phyloP scores from a whole-genome alignment of 2,329 filamentous ascomycete species.

The Aspergillus fijiensis region DNA sequence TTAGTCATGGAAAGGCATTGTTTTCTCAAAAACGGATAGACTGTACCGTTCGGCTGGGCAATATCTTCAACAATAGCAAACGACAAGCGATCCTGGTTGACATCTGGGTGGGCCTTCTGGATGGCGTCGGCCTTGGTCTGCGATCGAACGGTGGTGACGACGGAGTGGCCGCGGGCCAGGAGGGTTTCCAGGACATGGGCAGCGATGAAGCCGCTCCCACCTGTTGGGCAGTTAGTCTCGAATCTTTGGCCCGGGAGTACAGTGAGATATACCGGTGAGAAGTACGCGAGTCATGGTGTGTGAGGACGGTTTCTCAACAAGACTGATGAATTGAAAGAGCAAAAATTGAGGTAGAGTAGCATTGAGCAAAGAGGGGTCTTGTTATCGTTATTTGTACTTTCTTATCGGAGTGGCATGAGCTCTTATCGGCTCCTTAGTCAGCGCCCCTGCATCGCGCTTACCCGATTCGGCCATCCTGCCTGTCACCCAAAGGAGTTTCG shows the following conservation, averaged over 20 bases:
- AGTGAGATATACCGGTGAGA: neutral
- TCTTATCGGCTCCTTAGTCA: too few species aligned
- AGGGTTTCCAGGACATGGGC: slow-evolving; percentile 51
- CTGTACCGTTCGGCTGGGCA: slow-evolving; percentile 39
- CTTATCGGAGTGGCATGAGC: too few species aligned
- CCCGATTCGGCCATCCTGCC: too few species aligned
- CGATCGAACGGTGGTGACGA: slow-evolving; percentile 60
- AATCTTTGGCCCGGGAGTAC: too few species aligned
- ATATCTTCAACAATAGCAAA: slow-evolving; percentile 70
- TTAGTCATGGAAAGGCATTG: too few species aligned
- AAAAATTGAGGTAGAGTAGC: neutral
- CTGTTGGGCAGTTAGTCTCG: slow-evolving; percentile 16
- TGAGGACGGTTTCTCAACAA: too few species aligned
- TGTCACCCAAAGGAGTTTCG: too few species aligned
- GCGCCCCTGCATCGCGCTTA: too few species aligned
- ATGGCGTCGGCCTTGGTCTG: slow-evolving; percentile 59
- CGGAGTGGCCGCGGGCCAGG: slow-evolving; percentile 54
- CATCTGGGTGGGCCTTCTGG: slow-evolving; percentile 48
- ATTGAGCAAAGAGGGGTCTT: neutral
- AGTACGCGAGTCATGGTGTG: neutral
- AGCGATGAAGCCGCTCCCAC: slow-evolving; percentile 62
- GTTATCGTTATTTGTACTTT: too few species aligned
- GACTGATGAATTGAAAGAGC: neutral
- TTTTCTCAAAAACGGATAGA: neutral
- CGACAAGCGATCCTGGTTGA: slow-evolving; percentile 53